Evolutionary conservation across 1,284 basidiomycete genomes (phyloP), one percentile per base, ranked within the genome.

Genomic region (Ustilago hordei): DNA sequence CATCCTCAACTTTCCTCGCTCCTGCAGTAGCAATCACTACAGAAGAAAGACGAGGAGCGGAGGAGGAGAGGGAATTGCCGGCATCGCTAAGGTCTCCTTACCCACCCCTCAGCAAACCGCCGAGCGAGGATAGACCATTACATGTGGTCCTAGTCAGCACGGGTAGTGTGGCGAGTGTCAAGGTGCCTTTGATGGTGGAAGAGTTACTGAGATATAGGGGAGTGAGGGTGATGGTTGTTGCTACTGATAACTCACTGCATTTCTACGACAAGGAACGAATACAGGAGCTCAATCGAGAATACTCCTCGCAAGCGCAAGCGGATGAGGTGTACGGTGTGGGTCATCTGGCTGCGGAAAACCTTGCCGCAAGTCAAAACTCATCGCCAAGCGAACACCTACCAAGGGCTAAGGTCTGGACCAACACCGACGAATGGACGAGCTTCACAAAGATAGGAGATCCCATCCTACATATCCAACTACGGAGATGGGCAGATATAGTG

Each of bases 401-500:
- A 0, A 68, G 83, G 1, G 69, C 91, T 0, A 88, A 89, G 53
- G 91, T 98, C 7, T 99, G 96, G 96, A 91, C 89, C 1, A 94
- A 98, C 86, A 90, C 90, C 45, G 94, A 98, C 80, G 96, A 99
- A 87, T 98, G 96, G 95, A 88, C 88, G 5, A 56, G 58, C 1
- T 91, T 90, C 86, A 92, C 90, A 75, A 90, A 89, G 71, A 90
- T 96, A 48, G 93, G 95, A 0, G 93, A 98, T 82, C 93, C 95
- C 0, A 96, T 99, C 65, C 88, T 98, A 47, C 96, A 99, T 86
- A 98, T 99, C 64, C 95, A 83, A 88, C 90, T 99, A 0, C 90
- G 96, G 6, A 90, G 96, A 58, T 99, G 96, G 96, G 95, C 95
- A 28, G 95, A 99, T 84, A 87, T 98, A 32, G 94, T 98, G 48